phyloP scores from a whole-genome alignment of 306 rosid genomes.

The Lathyrus tuberosus region DNA sequence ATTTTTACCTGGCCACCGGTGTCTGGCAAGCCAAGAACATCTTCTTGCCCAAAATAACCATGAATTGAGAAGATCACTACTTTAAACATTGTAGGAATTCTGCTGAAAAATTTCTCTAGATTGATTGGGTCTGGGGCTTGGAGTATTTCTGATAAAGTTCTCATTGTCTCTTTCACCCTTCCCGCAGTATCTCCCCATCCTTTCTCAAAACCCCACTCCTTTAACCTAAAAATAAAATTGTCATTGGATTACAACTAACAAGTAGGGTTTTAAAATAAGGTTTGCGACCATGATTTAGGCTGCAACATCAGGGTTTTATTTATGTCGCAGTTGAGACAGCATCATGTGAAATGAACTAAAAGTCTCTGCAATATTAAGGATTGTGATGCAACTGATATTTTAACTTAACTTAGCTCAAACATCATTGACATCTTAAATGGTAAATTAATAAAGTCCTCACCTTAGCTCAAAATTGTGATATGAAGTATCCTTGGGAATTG shows the following conservation, averaged over 20 bases:
- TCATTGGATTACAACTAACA: not conserved
- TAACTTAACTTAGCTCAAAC: not conserved
- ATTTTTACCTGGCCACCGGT: slow-evolving; percentile 90
- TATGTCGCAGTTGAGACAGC: not conserved
- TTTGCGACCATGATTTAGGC: not conserved
- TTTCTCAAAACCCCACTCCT: slow-evolving; percentile 93
- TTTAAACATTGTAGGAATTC: slow-evolving; percentile 78
- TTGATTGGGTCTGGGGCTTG: slow-evolving; percentile 84
- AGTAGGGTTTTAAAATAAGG: not conserved
- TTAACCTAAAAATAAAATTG: slow-evolving; percentile 55
- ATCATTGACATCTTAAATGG: not conserved
- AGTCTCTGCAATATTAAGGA: not conserved
- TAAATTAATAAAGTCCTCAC: slow-evolving; percentile 42
- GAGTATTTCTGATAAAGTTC: slow-evolving; percentile 68
- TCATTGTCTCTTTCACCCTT: slow-evolving; percentile 73
- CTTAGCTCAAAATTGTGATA: slow-evolving; percentile 65
- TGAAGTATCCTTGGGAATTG: slow-evolving; percentile 55
- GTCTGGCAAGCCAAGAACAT: slow-evolving; percentile 94
- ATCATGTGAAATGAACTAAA: not conserved
- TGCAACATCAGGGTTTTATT: not conserved
- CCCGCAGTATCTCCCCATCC: slow-evolving; percentile 93
- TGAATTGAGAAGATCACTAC: slow-evolving; percentile 85
- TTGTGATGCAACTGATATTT: not conserved
- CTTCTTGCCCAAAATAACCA: slow-evolving; percentile 94
- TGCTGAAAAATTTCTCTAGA: slow-evolving; percentile 67